A percentile compares a stretch with the other conserved stretches of the same genome.
Evolutionary conservation across 2,329 filamentous ascomycete species (phyloP).

Genomic region (Paecilomyces sp.): DNA sequence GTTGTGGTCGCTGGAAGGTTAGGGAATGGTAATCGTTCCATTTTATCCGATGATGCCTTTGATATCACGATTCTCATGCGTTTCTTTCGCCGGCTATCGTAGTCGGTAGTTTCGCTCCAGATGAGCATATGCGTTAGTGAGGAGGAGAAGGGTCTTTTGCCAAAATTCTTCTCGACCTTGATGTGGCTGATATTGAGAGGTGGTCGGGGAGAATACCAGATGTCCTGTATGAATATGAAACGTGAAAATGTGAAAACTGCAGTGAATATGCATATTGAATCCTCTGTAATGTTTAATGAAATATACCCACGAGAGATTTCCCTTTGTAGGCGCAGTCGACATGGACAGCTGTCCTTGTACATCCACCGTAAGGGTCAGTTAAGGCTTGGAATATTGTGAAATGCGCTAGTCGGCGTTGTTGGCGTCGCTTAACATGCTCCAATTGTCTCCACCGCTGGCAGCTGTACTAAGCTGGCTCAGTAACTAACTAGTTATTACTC

Average conservation of each 20-base stretch:
- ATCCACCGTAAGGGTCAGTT: not conserved
- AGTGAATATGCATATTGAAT: slow-evolving; percentile 8
- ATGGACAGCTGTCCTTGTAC: not conserved
- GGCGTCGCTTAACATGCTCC: not conserved
- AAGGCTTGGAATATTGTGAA: not conserved
- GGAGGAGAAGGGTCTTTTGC: not conserved
- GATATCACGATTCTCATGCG: not conserved
- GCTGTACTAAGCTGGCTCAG: not conserved
- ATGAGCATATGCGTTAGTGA: not conserved
- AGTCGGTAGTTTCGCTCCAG: not conserved
- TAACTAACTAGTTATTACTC: too few species aligned
- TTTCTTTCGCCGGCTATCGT: not conserved
- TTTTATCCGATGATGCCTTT: not conserved
- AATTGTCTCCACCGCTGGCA: not conserved
- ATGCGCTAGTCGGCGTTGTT: not conserved
- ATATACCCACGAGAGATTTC: not conserved
- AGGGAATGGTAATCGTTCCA: not conserved
- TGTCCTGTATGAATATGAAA: slow-evolving; percentile 31
- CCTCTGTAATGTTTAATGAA: not conserved
- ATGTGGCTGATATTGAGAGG: not conserved
- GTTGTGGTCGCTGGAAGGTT: not conserved
- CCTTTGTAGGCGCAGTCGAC: not conserved
- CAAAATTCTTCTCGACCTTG: not conserved
- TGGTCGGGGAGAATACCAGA: slow-evolving; percentile 4
- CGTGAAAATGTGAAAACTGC: slow-evolving; percentile 28